A percentile compares a stretch with the other conserved stretches of the same genome.
These are phyloP conservation scores for Alternaria postmessia DNA, from an alignment of 2,329 filamentous ascomycete species.

Conservation along the genomic window DNA sequence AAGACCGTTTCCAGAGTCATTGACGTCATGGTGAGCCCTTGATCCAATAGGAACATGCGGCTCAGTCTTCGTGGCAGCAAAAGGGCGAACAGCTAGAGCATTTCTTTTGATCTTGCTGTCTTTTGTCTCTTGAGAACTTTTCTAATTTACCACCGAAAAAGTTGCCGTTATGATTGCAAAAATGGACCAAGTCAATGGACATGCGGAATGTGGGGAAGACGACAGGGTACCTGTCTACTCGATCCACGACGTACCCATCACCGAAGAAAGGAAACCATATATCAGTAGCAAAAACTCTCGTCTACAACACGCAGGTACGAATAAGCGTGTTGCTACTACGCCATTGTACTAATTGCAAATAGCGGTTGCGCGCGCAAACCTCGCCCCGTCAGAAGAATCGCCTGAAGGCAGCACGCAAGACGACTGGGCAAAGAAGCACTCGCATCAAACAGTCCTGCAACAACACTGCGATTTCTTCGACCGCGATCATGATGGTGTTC, in stretches of 20 bases:
- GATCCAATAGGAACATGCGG: constrained; percentile 15
- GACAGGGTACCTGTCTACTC: constrained; percentile 11
- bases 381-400: constrained; percentile 50
- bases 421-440: constrained; percentile 50
- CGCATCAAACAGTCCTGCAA: constrained; percentile 58
- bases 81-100: constrained; percentile 1
- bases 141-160: background rate
- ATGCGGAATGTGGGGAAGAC: background rate
- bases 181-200: background rate
- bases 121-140: background rate
- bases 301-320: constrained; percentile 25
- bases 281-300: constrained; percentile 12
- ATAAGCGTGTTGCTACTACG: background rate
- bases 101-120: background rate
- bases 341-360: background rate
- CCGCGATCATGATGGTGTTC: constrained; percentile 60
- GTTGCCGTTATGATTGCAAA: constrained; percentile 8
- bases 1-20: constrained; percentile 10
- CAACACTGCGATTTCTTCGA: constrained; percentile 65
- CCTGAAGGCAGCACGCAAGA: constrained; percentile 55
- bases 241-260: constrained; percentile 20
- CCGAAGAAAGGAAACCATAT: constrained; percentile 20
- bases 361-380: constrained; percentile 54
- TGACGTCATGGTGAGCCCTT: constrained; percentile 15
- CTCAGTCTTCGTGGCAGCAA: constrained; percentile 2